A percentile compares a stretch with the other conserved stretches of the same genome.
Conservation (phyloP, 805 yeast species). For the Sugiyamaella lignohabitans region DNA sequence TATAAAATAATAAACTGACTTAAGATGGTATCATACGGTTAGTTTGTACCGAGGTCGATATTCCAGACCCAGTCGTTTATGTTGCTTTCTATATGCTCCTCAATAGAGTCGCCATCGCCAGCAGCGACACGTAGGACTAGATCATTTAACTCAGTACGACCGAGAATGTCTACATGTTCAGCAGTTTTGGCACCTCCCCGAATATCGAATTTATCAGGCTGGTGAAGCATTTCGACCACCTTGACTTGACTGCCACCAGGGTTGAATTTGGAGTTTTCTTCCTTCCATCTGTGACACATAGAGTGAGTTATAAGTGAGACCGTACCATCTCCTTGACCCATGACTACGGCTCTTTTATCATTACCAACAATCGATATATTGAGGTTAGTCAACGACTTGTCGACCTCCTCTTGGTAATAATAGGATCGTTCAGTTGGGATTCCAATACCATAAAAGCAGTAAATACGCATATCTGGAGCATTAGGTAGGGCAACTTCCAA, state of each 20-base stretch:
- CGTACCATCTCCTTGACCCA: conserved; percentile 96
- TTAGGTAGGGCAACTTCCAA: conserved; percentile 84
- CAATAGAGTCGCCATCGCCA: conserved; percentile 67
- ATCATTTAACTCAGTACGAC: conserved; percentile 89
- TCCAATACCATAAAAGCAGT: conserved; percentile 92
- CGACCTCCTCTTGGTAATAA: conserved; percentile 65
- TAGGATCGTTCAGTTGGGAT: conserved; percentile 94
- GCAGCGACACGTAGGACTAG: conserved; percentile 72
- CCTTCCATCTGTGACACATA: conserved; percentile 89
- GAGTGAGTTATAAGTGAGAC: conserved; percentile 79
- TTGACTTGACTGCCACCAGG: conserved; percentile 72
- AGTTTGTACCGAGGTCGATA: conserved; percentile 40
- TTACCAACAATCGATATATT: conserved; percentile 68
- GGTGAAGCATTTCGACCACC: conserved; percentile 85
- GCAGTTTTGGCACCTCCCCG: conserved; percentile 98
- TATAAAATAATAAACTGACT: too few relatives aligned
- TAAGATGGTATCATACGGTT: too few relatives aligned
- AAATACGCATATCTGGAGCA: conserved; percentile 88
- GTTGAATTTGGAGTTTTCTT: conserved; percentile 54
- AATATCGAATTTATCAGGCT: conserved; percentile 88
- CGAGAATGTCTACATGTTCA: conserved; percentile 94
- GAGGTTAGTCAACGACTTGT: conserved; percentile 45
- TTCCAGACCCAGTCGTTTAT: conserved; percentile 55
- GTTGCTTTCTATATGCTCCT: conserved; percentile 51
- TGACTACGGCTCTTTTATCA: conserved; percentile 57